These are phyloP conservation scores for Dactylellina cionopaga DNA, from an alignment of 2,329 filamentous ascomycete species.

Conservation along the genomic window DNA sequence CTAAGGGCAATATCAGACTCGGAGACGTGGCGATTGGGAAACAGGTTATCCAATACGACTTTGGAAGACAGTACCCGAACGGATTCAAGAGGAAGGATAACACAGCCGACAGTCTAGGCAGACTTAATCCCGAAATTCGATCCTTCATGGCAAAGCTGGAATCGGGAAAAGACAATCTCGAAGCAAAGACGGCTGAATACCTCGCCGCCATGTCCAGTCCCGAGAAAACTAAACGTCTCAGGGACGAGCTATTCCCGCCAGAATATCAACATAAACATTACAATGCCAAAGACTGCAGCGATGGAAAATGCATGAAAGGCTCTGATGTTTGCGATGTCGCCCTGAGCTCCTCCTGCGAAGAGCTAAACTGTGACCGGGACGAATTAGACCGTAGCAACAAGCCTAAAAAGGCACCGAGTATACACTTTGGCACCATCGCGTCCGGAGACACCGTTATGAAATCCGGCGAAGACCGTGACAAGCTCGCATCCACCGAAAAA, in stretches of 20 bases:
- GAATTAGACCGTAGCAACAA: neutral
- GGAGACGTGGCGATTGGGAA: slow-evolving; percentile 59
- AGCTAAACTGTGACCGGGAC: neutral
- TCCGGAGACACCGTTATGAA: slow-evolving; percentile 58
- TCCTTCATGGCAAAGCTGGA: slow-evolving; percentile 52
- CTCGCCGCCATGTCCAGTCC: slow-evolving; percentile 3
- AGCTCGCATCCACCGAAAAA: slow-evolving; percentile 6
- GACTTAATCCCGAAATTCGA: slow-evolving; percentile 54
- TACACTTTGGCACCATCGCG: slow-evolving; percentile 61
- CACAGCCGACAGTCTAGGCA: slow-evolving; percentile 52
- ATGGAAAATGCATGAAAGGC: neutral
- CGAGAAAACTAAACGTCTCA: neutral
- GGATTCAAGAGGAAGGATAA: slow-evolving; percentile 55
- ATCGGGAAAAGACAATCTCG: slow-evolving; percentile 9
- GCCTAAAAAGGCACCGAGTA: neutral
- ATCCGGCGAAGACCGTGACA: slow-evolving; percentile 35
- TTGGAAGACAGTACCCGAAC: slow-evolving; percentile 56
- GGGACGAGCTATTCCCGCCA: slow-evolving; percentile 55
- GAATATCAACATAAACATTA: slow-evolving; percentile 57
- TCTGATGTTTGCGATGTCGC: neutral
- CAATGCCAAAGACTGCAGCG: neutral
- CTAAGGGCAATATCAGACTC: slow-evolving; percentile 55
- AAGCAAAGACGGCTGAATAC: slow-evolving; percentile 34
- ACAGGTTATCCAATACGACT: slow-evolving; percentile 57
- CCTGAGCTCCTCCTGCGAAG: neutral